Conservation (phyloP, 768 basidiomycete species). For the Kwoniella sp. region DNA sequence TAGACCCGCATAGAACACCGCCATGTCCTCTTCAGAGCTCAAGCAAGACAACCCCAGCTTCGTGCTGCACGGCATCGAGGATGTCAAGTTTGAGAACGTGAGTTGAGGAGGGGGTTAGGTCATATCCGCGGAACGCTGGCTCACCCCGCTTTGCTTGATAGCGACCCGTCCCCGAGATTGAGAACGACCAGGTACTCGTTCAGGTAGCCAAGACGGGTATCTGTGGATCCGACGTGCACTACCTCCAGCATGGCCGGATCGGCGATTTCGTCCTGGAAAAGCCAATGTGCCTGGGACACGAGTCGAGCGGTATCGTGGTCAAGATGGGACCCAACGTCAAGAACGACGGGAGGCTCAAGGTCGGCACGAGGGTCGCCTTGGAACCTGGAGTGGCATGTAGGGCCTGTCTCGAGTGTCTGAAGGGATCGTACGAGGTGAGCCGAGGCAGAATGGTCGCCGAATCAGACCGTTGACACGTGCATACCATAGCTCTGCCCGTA, state of each 20-base stretch:
- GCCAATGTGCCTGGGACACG: constrained; percentile 32
- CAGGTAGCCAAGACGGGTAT: constrained; percentile 25
- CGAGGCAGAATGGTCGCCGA: neutral
- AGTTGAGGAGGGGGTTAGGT: constrained; percentile 3
- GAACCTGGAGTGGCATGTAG: constrained; percentile 84
- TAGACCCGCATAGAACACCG: neutral
- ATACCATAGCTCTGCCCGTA: constrained; percentile 67
- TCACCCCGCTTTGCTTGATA: neutral
- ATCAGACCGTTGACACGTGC: neutral
- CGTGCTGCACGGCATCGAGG: constrained; percentile 45
- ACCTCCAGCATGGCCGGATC: constrained; percentile 36
- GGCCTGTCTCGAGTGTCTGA: constrained; percentile 73
- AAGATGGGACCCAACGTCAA: constrained; percentile 24
- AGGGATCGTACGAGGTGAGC: constrained; percentile 72
- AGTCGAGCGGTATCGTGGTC: constrained; percentile 21
- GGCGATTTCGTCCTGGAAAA: constrained; percentile 35
- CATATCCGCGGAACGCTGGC: neutral
- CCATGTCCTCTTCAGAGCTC: constrained; percentile 11
- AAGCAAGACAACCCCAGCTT: constrained; percentile 44
- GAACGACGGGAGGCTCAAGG: constrained; percentile 56
- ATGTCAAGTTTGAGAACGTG: constrained; percentile 45
- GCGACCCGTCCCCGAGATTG: constrained; percentile 20
- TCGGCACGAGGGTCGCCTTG: constrained; percentile 82
- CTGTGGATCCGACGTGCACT: constrained; percentile 24
- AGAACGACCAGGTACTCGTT: constrained; percentile 13